Base-by-base conservation (phyloP, 176 grass and related monocot genomes). In the Triticum dicoccoides region DNA sequence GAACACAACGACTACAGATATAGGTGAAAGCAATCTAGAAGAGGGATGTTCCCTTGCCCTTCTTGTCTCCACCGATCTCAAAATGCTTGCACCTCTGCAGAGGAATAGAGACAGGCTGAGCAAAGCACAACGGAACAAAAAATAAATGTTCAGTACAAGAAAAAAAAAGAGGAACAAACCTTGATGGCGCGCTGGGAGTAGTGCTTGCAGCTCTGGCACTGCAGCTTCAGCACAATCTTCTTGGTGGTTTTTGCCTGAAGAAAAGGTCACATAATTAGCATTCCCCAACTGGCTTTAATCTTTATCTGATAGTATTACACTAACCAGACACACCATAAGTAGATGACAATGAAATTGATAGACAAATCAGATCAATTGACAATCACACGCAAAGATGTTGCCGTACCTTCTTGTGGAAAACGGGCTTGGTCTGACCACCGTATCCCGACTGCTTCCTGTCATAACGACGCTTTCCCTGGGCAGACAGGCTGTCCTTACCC, bases 31-130 rank as follows among this genome's bases (percentile, higher is more conserved):
- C 63, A 76, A 85, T 69, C 85, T 92, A 98, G 86, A 98, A 95
- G 38, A 98, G 96, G 2, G 93, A 95, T 33, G 96, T 98, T 72
- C 96, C 96, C 91, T 98, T 98, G 73, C 96, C 96, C 91, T 95
- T 98, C 91, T 95, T 98, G 88, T 98, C 96, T 88, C 93, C 95
- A 35, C 95, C 95, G 67, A 98, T 98, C 86, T 98, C 96, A 77
- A 98, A 98, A 86, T 98, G 96, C 88, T 98, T 98, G 88, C 96
- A 98, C 82, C 93, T 87, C 96, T 98, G 86, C 52, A 54, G 0
- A 73, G 18, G 0, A 90, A 68, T 29, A 18, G 0, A 32, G 3
- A 30, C 69, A 49, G 6, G 44, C 54, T 90, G 63, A 76, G 42
- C 65, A 54, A 82, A 59, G 64, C 24, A 69, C 5, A 27, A 82